Percentiles rank a stretch among this genome's conserved stretches.
Conservation (phyloP, 108 stramenopile species). For the Pseudonitzschia pungens region DNA sequence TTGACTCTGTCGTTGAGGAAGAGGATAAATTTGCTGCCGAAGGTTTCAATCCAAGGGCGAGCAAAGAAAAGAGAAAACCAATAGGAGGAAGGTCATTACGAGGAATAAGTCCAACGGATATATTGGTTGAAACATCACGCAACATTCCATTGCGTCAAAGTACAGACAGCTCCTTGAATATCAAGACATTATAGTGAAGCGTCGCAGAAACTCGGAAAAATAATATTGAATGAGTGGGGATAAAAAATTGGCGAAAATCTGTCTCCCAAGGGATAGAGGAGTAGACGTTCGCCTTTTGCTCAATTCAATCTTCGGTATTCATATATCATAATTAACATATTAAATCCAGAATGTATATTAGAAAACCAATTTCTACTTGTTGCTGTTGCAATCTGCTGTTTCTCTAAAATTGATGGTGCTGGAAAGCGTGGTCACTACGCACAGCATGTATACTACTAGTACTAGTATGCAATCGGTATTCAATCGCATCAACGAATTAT, state of each 20-base stretch:
- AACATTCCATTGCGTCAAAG: not conserved
- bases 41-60: constrained; percentile 5
- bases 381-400: too few species aligned
- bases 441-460: too few species aligned
- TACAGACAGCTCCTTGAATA: not conserved
- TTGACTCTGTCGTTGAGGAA: not conserved
- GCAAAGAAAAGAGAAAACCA: constrained; percentile 7
- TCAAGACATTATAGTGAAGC: not conserved
- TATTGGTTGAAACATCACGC: not conserved
- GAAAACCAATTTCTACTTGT: too few species aligned
- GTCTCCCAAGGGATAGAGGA: constrained; percentile 8
- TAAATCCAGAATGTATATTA: not conserved
- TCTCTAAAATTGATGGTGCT: too few species aligned
- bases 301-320: not conserved
- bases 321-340: not conserved
- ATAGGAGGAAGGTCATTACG: not conserved
- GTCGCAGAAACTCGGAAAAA: not conserved
- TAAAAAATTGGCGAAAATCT: not conserved
- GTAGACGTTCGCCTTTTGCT: not conserved
- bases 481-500: too few species aligned
- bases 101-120: not conserved
- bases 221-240: not conserved
- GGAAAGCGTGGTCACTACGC: too few species aligned
- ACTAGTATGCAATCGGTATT: too few species aligned
- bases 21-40: not conserved